Percentiles rank a stretch among this genome's conserved stretches.
Conservation (phyloP, 495 filamentous ascomycete species). For the Halenospora varia region DNA sequence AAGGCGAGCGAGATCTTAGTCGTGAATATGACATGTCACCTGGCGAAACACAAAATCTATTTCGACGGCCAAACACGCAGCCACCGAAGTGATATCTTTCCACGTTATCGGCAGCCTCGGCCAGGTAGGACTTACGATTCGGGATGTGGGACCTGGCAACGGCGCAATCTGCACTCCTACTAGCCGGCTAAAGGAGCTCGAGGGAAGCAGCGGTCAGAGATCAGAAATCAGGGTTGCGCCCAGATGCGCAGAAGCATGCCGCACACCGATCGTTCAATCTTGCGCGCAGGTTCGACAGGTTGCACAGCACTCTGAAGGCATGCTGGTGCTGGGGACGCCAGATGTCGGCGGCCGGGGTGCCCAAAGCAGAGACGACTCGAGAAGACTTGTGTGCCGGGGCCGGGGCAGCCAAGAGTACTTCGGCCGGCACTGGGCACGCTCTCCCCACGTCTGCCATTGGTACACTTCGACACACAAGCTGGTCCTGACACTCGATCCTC, state of each 20-base stretch:
- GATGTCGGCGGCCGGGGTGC: conserved; percentile 8
- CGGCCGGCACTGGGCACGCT: no score
- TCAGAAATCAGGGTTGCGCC: background rate
- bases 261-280: background rate
- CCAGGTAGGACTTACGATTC: background rate
- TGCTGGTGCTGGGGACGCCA: background rate
- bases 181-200: background rate
- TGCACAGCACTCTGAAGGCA: background rate
- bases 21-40: background rate
- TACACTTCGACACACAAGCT: no score
- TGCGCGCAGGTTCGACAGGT: background rate
- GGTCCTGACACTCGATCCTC: no score
- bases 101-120: background rate
- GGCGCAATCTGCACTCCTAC: background rate
- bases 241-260: background rate
- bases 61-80: background rate
- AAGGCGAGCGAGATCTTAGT: background rate
- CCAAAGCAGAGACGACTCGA: background rate
- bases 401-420: background rate
- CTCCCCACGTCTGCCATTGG: no score
- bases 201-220: background rate
- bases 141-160: background rate
- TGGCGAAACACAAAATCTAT: background rate
- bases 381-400: background rate
- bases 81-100: background rate